Conservation (phyloP, 2,329 filamentous ascomycete genomes). For the Hirsutella rhossiliensis region DNA sequence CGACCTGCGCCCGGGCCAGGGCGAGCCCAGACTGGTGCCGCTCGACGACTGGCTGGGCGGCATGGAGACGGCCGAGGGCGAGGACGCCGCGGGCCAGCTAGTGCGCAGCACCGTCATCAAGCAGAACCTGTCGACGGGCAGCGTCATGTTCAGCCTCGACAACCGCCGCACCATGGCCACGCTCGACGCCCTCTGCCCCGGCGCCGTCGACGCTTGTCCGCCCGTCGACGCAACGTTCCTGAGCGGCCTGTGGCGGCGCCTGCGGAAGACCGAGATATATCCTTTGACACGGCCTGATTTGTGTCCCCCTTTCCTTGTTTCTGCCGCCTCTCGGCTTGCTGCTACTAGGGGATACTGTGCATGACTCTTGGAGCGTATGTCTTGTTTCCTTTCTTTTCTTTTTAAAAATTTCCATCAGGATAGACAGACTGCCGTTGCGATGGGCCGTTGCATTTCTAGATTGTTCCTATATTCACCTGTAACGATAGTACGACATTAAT, state of each 20-base stretch:
- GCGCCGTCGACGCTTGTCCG: conserved; percentile 8
- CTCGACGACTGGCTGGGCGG: conserved; percentile 8
- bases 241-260: conserved; percentile 5
- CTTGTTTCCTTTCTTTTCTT: neutral
- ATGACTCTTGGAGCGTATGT: neutral
- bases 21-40: conserved; percentile 4
- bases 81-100: conserved; percentile 7
- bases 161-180: conserved; percentile 6
- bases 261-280: conserved; percentile 5
- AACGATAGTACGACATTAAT: neutral
- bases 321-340: too few relatives aligned
- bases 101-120: conserved; percentile 9
- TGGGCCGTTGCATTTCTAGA: neutral
- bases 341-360: too few relatives aligned
- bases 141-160: conserved; percentile 13
- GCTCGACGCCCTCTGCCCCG: conserved; percentile 6
- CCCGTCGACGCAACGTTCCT: conserved; percentile 9
- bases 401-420: neutral
- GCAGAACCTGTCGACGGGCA: conserved; percentile 10
- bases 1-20: conserved; percentile 6
- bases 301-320: neutral
- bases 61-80: conserved; percentile 4
- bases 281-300: neutral
- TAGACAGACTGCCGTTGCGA: neutral
- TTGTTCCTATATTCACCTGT: neutral